Evolutionary conservation across 192 early-diverging fungal genomes (phyloP), one percentile per base, ranked within the genome.

Genomic region (Coemansia interrupta): DNA sequence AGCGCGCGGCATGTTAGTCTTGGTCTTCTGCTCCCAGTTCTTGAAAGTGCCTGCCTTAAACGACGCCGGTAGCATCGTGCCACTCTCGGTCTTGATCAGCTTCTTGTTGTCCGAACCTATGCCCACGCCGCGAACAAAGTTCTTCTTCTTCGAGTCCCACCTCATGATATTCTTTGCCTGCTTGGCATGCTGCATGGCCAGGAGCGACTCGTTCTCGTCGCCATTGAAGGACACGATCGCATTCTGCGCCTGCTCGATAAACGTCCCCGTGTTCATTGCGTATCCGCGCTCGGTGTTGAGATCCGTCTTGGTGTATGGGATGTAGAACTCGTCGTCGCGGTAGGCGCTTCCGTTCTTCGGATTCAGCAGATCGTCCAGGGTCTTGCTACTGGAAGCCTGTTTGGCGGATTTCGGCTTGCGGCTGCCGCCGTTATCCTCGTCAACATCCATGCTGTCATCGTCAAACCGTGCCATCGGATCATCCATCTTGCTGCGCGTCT

Each of bases 101-200:
- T 97, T 99, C 67, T 93, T 93, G 78, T 99, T 99, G 63, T 99
- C 95, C 0, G 88, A 64, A 14, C 96, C 96, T 58, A 95, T 84
- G 19, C 91, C 92, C 4, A 69, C 60, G 19, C 93, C 86, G 28
- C 79, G 71, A 32, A 93, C 85, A 84, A 96, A 99, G 58, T 86
- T 88, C 73, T 92, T 93, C 81, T 97, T 96, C 64, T 86, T 91
- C 50, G 84, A 81, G 70, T 99, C 95, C 96, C 96, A 99, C 30
- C 87, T 82, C 38, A 95, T 56, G 6, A 71, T 75, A 17, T 83
- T 82, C 46, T 73, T 81, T 12, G 61, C 60, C 51, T 68, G 64
- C 48, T 78, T 64, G 20, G 70, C 59, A n/a, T 80, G 70, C 60
- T 89, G 93, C 54, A 81, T 68, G 14, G 75, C 82, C 29, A 81